Percentiles rank a stretch among this genome's conserved stretches.
Evolutionary conservation across 768 basidiomycete species (phyloP).

Genomic region (Podaxis sp.): DNA sequence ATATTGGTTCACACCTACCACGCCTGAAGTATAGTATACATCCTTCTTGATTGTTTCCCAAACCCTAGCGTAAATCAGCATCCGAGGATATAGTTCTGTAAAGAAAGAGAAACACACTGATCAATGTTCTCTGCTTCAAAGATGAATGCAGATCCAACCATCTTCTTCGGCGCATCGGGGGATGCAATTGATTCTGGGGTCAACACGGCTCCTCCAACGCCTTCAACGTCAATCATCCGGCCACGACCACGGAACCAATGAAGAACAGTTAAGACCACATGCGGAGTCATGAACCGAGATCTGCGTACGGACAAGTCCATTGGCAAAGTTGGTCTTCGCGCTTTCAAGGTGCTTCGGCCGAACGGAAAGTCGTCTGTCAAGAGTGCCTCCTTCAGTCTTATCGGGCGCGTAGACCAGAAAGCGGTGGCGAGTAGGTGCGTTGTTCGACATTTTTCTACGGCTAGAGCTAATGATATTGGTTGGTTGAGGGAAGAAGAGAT

Average conservation of each 20-base stretch:
- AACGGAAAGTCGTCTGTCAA: slow-evolving; percentile 53
- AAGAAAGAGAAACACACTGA: slow-evolving; percentile 28
- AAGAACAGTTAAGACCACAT: neutral
- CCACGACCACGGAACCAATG: neutral
- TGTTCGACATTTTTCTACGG: slow-evolving; percentile 6
- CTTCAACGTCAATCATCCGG: slow-evolving; percentile 23
- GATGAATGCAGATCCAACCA: slow-evolving; percentile 58
- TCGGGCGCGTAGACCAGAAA: slow-evolving; percentile 65
- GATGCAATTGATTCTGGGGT: slow-evolving; percentile 53
- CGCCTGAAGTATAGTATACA: slow-evolving; percentile 37
- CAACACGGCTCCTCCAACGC: slow-evolving; percentile 53
- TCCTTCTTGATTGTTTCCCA: slow-evolving; percentile 34
- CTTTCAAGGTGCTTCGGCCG: slow-evolving; percentile 46
- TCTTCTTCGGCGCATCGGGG: slow-evolving; percentile 43
- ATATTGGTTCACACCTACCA: slow-evolving; percentile 24
- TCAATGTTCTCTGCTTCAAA: slow-evolving; percentile 51
- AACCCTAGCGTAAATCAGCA: slow-evolving; percentile 24
- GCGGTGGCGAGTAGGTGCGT: slow-evolving; percentile 17
- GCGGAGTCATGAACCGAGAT: neutral
- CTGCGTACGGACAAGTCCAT: slow-evolving; percentile 49
- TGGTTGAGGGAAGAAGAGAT: neutral
- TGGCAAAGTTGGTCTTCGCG: slow-evolving; percentile 35
- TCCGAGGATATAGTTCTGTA: neutral
- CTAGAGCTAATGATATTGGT: neutral
- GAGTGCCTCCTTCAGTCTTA: slow-evolving; percentile 52